These are phyloP conservation scores for Globisporangium paddicum DNA, from an alignment of 352 stramenopile genomes.

Conservation along the genomic window DNA sequence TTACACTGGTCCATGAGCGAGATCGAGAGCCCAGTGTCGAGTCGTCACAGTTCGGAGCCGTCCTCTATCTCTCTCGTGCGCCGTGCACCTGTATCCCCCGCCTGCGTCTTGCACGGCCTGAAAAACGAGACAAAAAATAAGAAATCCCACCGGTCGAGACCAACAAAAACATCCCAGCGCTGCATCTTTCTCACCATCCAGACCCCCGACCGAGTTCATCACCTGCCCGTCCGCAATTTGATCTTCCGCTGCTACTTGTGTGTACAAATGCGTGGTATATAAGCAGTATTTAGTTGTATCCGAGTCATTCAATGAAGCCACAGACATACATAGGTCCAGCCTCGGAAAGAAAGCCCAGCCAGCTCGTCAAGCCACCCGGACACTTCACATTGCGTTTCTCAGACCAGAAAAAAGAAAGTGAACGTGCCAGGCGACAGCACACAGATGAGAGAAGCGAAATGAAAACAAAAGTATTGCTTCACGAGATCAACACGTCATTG, in stretches of 20 bases:
- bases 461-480: background rate
- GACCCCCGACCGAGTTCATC: background rate
- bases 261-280: slow-evolving; percentile 5
- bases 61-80: background rate
- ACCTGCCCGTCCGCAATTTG: background rate
- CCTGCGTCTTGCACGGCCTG: slow-evolving; percentile 1
- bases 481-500: background rate
- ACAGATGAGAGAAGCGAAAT: background rate
- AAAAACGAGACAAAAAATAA: slow-evolving; percentile 7
- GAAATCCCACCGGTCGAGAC: background rate
- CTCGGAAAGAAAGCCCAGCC: background rate
- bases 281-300: slow-evolving; percentile 8
- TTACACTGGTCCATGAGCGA: slow-evolving; percentile 33
- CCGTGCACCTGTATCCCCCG: background rate
- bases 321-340: background rate
- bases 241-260: slow-evolving; percentile 1
- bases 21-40: background rate
- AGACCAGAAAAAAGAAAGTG: slow-evolving; percentile 5
- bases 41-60: background rate
- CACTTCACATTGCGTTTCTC: background rate
- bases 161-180: background rate
- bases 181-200: slow-evolving; percentile 6
- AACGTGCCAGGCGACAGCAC: background rate
- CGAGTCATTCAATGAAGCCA: slow-evolving; percentile 2
- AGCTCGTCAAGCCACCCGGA: background rate